Base-by-base conservation (phyloP, 805 yeast genomes). In the Candida succiphila region DNA sequence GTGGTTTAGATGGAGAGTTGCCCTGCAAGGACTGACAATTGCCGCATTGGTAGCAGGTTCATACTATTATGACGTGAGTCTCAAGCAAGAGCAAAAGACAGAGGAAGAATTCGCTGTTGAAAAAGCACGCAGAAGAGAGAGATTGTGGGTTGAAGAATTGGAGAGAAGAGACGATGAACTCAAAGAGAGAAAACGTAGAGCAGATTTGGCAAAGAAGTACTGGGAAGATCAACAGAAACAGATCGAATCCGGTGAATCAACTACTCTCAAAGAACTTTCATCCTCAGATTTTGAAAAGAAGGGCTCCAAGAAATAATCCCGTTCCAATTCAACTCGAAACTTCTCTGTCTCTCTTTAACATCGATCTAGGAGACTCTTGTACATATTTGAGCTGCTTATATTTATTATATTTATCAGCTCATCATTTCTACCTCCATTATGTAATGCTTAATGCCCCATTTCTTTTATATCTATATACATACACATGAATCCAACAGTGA, bases 1-100 rank as follows among this genome's bases (percentile, higher is more conserved):
- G 31, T 87, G 84, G 75, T 88, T 85, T 65, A 69, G 89, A 45
- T 84, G 86, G 75, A 79, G 96, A 65, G 89, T 88, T 30, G 92
- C 73, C 1, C 67, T 86, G 45, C 96, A 88, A 58, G 85, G 82
- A 4, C 72, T 80, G 37, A 88, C 96, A 0, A 61, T 88, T 27
- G 77, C 76, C 13, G 95, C 95, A 0, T 63, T 88, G 32, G 78
- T 87, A 5, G 76, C 74, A 10, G 96, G 96, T 27, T 87, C 94
- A 4, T 65, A 66, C 44, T 63, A 69, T 37, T 84, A 72, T 54
- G 87, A 84, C 39, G 49, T 59, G 23, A 72, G 71, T 20, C 54
- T 63, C 18, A 63, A 54, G 25, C 54, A 49, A 28, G 25, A 24
- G 4, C 65, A 67, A 33, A 64, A 62, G 43, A 51, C 75, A 6